A percentile compares a stretch with the other conserved stretches of the same genome.
Evolutionary conservation across 2,329 filamentous ascomycete genomes (phyloP).

Genomic region (Colletotrichum spinosum): DNA sequence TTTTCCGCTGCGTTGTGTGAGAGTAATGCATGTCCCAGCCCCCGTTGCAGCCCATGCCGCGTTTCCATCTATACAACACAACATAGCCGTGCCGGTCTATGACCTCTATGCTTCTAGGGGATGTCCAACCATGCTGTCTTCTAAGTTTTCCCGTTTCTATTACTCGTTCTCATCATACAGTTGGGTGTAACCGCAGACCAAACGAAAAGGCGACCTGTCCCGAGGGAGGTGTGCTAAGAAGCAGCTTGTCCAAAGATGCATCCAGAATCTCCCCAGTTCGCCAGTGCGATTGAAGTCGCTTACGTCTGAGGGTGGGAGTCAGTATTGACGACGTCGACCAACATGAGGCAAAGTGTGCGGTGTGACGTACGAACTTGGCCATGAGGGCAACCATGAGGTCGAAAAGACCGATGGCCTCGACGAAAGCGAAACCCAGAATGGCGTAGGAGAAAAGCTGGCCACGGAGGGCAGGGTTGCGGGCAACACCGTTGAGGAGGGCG

Average conservation of each 20-base stretch:
- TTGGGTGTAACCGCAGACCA: slow-evolving; percentile 26
- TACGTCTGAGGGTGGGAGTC: slow-evolving; percentile 23
- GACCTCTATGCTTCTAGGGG: slow-evolving; percentile 35
- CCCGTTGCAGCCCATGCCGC: slow-evolving; percentile 18
- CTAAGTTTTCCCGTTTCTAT: slow-evolving; percentile 35
- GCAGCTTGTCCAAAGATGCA: slow-evolving; percentile 28
- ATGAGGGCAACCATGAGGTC: slow-evolving; percentile 93
- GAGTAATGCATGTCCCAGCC: not conserved
- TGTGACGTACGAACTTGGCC: slow-evolving; percentile 82
- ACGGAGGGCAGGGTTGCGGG: slow-evolving; percentile 94
- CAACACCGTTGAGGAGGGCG: slow-evolving; percentile 87
- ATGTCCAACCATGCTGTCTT: slow-evolving; percentile 36
- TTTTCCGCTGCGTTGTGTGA: slow-evolving; percentile 10
- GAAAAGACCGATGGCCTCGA: slow-evolving; percentile 91
- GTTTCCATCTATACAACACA: slow-evolving; percentile 37
- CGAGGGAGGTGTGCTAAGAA: slow-evolving; percentile 11
- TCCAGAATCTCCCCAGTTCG: slow-evolving; percentile 32
- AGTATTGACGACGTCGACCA: slow-evolving; percentile 1
- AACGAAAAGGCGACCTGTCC: slow-evolving; percentile 35
- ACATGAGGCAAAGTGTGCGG: not conserved
- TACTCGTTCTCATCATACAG: slow-evolving; percentile 30
- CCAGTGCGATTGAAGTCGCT: slow-evolving; percentile 36
- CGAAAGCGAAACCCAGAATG: slow-evolving; percentile 96
- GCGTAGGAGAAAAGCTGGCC: slow-evolving; percentile 96
- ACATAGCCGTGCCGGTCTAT: slow-evolving; percentile 34